Percentiles rank a stretch among this genome's conserved stretches.
phyloP scores from a whole-genome alignment of 1,284 basidiomycete species.

The Rhodotorula sp. region DNA sequence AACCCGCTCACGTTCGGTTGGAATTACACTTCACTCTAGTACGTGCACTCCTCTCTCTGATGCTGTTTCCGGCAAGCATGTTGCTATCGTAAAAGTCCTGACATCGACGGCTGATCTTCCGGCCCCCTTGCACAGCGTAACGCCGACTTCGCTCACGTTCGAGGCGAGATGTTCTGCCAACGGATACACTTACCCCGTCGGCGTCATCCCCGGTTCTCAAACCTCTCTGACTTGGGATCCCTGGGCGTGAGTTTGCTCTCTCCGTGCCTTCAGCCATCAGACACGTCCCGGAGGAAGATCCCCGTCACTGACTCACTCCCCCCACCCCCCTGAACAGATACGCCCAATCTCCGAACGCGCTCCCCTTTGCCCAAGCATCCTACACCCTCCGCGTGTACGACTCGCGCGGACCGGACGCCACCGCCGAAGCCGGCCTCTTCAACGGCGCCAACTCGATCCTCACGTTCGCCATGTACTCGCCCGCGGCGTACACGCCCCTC shows the following conservation, averaged over 20 bases:
- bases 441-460: constrained; percentile 64
- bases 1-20: constrained; percentile 84
- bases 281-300: too few relatives aligned
- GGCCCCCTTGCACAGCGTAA: constrained; percentile 47
- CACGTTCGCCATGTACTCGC: constrained; percentile 81
- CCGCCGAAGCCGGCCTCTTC: constrained; percentile 64
- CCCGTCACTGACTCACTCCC: too few relatives aligned
- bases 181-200: constrained; percentile 82
- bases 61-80: background rate
- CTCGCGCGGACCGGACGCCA: constrained; percentile 66
- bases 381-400: constrained; percentile 80
- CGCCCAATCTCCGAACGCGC: constrained; percentile 63
- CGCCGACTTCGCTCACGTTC: constrained; percentile 72
- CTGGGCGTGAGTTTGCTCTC: constrained; percentile 52
- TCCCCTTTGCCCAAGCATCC: constrained; percentile 67
- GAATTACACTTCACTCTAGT: constrained; percentile 73
- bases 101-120: too few relatives aligned
- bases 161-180: constrained; percentile 74
- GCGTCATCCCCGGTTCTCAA: constrained; percentile 68
- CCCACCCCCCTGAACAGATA: too few relatives aligned
- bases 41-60: background rate
- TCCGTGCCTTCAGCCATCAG: background rate
- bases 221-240: constrained; percentile 77
- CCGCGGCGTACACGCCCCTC: constrained; percentile 70
- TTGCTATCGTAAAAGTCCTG: too few relatives aligned